phyloP scores from a whole-genome alignment of 163 green algal genomes.

The Chlamydomonas reinhardtii region DNA sequence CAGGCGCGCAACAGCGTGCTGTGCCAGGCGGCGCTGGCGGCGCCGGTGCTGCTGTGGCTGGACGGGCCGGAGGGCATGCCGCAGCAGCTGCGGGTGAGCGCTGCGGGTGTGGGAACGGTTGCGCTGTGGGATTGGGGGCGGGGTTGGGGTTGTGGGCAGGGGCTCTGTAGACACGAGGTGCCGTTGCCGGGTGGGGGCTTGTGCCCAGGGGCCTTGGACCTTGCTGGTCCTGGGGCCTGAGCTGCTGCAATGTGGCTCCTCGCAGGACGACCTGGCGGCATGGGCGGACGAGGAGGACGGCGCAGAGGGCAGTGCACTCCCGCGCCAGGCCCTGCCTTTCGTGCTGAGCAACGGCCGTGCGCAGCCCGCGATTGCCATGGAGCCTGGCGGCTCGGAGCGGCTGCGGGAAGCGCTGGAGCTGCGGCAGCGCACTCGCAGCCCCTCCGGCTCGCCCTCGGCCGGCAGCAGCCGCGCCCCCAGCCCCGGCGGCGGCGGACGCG shows the following conservation, averaged over 20 bases:
- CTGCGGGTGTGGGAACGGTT: neutral
- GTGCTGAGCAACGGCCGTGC: neutral
- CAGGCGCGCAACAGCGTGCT: slow-evolving; percentile 84
- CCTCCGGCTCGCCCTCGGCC: slow-evolving; percentile 26
- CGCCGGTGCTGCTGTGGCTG: slow-evolving; percentile 78
- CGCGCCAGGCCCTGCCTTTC: slow-evolving; percentile 15
- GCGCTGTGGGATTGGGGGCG: neutral
- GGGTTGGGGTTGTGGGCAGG: no score
- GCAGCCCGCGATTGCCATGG: neutral
- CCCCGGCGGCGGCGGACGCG: slow-evolving; percentile 16
- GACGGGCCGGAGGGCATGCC: neutral
- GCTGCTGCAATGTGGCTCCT: no score
- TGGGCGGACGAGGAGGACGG: no score
- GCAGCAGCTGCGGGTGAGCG: slow-evolving; percentile 13
- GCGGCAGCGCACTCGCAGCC: neutral
- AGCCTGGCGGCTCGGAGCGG: slow-evolving; percentile 2
- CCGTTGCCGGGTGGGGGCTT: no score
- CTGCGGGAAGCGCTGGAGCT: slow-evolving; percentile 21
- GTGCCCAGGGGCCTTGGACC: no score
- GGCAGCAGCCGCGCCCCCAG: neutral
- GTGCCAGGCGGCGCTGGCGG: slow-evolving; percentile 87
- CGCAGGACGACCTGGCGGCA: neutral
- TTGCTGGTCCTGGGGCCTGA: no score
- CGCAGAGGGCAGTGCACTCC: neutral
- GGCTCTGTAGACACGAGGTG: no score